Evolutionary conservation across 2,329 filamentous ascomycete genomes (phyloP), one percentile per base, ranked within the genome.

Genomic region (Xylariaceae sp.): DNA sequence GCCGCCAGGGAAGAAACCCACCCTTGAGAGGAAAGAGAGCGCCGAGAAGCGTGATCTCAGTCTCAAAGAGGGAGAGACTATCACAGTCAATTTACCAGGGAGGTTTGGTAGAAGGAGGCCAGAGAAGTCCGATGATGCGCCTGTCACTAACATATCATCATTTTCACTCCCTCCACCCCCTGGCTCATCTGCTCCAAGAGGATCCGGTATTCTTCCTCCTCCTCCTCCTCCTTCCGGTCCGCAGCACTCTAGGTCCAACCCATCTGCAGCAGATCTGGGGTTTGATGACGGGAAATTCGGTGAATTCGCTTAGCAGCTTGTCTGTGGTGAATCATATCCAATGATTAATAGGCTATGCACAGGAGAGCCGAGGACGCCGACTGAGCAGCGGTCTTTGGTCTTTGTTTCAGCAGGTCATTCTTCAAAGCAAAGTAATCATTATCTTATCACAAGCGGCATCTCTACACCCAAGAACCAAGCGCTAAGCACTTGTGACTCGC

Each of bases 261-360:
- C 57, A 54, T 74, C 77, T 11, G 68, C 74, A 4, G 70, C 82
- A 57, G 82, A 89, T 44, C 57, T 91, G 50, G 87, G 87, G 0
- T 93, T 93, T 55, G 88, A 94, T 56, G 87, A 95, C 60, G 89
- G 88, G 2, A 85, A 91, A 58, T 90, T 89, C 75, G 88, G 87
- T 16, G 88, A 94, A 65, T 94, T 94, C 67, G 76, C 76, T 36
- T 81, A 49, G 51, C 7, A n/a, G 30, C 6, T n/a, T 26, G 22
- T 11, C 22, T 6, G 11, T 26, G 22, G 22, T 26, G 22, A 11
- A 26, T 11, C 6, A 11, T 26, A 26, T 26, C 22, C 22, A 11
- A 26, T 6, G 22, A 26, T 26, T 26, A 6, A 26, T 6, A 11
- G 6, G 11, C 6, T 26, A 6, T 26, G 22, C 11, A 11, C 11